Evolutionary conservation across 2,329 filamentous ascomycete genomes (phyloP).

Genomic region (Ophiostoma tasmaniense): DNA sequence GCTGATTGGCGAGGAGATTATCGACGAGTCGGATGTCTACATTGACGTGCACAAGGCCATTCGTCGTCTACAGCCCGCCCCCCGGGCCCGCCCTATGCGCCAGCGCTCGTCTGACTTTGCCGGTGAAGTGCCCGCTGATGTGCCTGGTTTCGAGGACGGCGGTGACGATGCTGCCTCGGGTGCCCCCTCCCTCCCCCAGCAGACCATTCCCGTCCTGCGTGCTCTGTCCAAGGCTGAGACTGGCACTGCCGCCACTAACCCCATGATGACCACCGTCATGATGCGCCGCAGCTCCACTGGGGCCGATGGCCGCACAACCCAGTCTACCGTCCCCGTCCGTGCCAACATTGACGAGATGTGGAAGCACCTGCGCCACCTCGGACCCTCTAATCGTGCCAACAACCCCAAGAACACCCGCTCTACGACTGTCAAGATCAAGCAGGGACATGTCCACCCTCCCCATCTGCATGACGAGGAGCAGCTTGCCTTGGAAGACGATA

Average conservation of each 20-base stretch:
- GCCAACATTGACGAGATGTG: conserved; percentile 55
- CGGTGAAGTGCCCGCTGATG: conserved; percentile 22
- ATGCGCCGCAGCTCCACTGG: conserved; percentile 50
- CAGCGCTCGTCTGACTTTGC: conserved; percentile 27
- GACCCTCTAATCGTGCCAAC: conserved; percentile 57
- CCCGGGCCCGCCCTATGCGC: conserved; percentile 54
- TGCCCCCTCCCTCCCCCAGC: neutral
- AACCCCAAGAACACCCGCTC: conserved; percentile 55
- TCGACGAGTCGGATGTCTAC: conserved; percentile 97
- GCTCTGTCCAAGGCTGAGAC: conserved; percentile 25
- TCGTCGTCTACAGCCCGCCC: conserved; percentile 75
- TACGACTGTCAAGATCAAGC: conserved; percentile 59
- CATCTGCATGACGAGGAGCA: conserved; percentile 6
- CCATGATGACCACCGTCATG: conserved; percentile 47
- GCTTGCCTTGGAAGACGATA: neutral
- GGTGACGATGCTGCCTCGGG: conserved; percentile 18
- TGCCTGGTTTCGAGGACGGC: conserved; percentile 24
- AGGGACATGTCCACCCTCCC: conserved; percentile 7
- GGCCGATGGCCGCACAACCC: conserved; percentile 42
- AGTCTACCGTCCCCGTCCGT: conserved; percentile 45
- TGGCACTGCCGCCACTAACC: conserved; percentile 34
- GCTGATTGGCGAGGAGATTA: conserved; percentile 97
- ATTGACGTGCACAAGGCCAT: conserved; percentile 98
- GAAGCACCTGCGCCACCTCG: conserved; percentile 55
- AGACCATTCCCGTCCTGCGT: conserved; percentile 29